A percentile compares a stretch with the other conserved stretches of the same genome.
Evolutionary conservation across 495 filamentous ascomycete genomes (phyloP).

Genomic region (Neurospora sp.): DNA sequence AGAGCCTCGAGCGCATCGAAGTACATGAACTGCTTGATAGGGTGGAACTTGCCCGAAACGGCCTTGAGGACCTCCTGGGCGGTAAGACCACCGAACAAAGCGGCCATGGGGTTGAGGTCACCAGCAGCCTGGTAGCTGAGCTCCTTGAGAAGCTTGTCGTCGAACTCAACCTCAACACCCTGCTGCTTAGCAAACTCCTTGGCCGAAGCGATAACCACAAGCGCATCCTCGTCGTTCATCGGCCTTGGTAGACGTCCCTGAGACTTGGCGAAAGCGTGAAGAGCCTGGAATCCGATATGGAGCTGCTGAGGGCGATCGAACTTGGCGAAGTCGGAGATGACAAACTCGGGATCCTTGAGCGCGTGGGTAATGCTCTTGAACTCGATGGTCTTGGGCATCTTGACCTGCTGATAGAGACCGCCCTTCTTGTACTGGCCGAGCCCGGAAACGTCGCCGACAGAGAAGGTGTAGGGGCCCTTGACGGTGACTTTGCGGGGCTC

Average conservation of each 20-base stretch:
- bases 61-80: slow-evolving; percentile 97
- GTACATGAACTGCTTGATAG: slow-evolving; percentile 88
- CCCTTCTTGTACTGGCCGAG: slow-evolving; percentile 78
- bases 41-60: slow-evolving; percentile 94
- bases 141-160: slow-evolving; percentile 87
- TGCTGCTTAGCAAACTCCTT: slow-evolving; percentile 60
- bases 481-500: slow-evolving; percentile 84
- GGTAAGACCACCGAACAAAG: slow-evolving; percentile 89
- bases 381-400: slow-evolving; percentile 91
- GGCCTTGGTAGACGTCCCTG: slow-evolving; percentile 70
- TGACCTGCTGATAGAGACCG: slow-evolving; percentile 87
- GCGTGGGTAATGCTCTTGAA: slow-evolving; percentile 72
- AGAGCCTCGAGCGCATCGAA: slow-evolving; percentile 96
- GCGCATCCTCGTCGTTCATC: slow-evolving; percentile 74
- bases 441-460: slow-evolving; percentile 84
- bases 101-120: slow-evolving; percentile 83
- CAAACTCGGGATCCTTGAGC: slow-evolving; percentile 74
- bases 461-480: slow-evolving; percentile 94
- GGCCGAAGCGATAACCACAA: slow-evolving; percentile 62
- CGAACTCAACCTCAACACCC: slow-evolving; percentile 65
- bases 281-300: slow-evolving; percentile 84
- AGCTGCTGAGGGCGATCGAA: slow-evolving; percentile 89
- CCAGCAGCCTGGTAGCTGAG: slow-evolving; percentile 93
- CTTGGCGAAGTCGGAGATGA: slow-evolving; percentile 95
- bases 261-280: slow-evolving; percentile 69